A percentile compares a stretch with the other conserved stretches of the same genome.
phyloP scores from a whole-genome alignment of 306 rosid species.

The Glycine latifolia region DNA sequence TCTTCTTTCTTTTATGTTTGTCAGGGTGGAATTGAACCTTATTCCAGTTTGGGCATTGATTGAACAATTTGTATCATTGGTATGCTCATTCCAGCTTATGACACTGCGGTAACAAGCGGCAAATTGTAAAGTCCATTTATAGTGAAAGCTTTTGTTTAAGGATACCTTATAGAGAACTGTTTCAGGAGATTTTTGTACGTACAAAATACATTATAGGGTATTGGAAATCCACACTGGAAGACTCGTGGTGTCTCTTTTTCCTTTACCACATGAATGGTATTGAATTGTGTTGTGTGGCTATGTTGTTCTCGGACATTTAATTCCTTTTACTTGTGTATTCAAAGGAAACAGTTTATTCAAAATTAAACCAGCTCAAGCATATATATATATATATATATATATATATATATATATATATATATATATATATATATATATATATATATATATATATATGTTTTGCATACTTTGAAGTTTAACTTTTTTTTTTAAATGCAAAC shows the following conservation, averaged over 20 bases:
- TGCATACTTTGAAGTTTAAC: neutral
- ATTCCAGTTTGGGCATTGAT: slow-evolving; percentile 69
- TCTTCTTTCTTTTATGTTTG: slow-evolving; percentile 16
- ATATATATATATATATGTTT: neutral
- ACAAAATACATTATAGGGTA: slow-evolving; percentile 1
- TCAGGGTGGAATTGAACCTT: slow-evolving; percentile 70
- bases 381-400: too few species aligned
- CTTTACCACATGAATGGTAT: neutral
- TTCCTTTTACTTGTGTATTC: neutral
- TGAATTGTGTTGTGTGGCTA: slow-evolving; percentile 4
- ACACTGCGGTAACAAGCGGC: slow-evolving; percentile 42
- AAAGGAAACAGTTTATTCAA: slow-evolving; percentile 15
- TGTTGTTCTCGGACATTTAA: neutral
- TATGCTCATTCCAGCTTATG: slow-evolving; percentile 51
- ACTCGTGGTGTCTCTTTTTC: neutral
- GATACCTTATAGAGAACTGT: slow-evolving; percentile 31
- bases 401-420: too few species aligned
- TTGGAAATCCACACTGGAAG: slow-evolving; percentile 34
- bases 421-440: too few species aligned
- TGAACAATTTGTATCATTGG: slow-evolving; percentile 58
- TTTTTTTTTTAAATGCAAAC: too few species aligned
- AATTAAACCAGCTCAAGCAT: slow-evolving; percentile 14
- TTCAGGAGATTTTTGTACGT: slow-evolving; percentile 31
- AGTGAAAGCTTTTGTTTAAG: slow-evolving; percentile 28
- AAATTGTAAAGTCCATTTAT: slow-evolving; percentile 31